phyloP scores from a whole-genome alignment of 768 basidiomycete genomes.

The Leucocoprinus leucothites region DNA sequence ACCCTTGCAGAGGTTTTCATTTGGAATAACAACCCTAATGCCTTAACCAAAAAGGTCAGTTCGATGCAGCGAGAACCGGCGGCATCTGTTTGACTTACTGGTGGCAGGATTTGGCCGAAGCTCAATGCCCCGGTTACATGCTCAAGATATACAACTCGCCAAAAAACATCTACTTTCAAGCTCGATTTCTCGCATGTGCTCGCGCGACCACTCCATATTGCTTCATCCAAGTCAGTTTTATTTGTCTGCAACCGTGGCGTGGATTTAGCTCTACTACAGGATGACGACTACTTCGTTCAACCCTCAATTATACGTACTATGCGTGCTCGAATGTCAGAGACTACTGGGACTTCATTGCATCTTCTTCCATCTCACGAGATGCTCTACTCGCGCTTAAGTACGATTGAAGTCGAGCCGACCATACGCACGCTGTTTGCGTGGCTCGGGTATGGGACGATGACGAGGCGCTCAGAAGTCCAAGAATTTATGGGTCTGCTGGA shows the following conservation, averaged over 20 bases:
- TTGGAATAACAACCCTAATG: slow-evolving; percentile 60
- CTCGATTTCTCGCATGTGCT: slow-evolving; percentile 57
- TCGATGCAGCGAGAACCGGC: background rate
- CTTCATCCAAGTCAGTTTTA: slow-evolving; percentile 51
- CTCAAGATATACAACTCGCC: slow-evolving; percentile 56
- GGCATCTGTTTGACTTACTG: background rate
- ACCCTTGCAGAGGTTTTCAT: slow-evolving; percentile 48
- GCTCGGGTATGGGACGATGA: slow-evolving; percentile 62
- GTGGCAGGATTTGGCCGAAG: slow-evolving; percentile 37
- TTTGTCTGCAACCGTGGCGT: background rate
- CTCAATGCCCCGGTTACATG: slow-evolving; percentile 39
- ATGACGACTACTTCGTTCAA: slow-evolving; percentile 64
- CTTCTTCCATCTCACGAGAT: slow-evolving; percentile 62
- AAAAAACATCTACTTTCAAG: slow-evolving; percentile 57
- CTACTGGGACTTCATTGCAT: slow-evolving; percentile 34
- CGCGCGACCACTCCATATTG: slow-evolving; percentile 49
- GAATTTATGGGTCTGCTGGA: slow-evolving; percentile 49
- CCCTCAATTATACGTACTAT: slow-evolving; percentile 55
- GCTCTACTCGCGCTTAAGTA: slow-evolving; percentile 50
- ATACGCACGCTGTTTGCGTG: slow-evolving; percentile 61
- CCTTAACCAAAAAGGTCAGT: slow-evolving; percentile 40
- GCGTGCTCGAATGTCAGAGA: slow-evolving; percentile 33
- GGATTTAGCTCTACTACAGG: slow-evolving; percentile 32
- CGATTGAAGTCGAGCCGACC: slow-evolving; percentile 29
- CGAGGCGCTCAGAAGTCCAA: slow-evolving; percentile 38